Percentiles rank a stretch among this genome's conserved stretches.
Conservation (phyloP, 495 filamentous ascomycete genomes). For the Neurospora sp. region DNA sequence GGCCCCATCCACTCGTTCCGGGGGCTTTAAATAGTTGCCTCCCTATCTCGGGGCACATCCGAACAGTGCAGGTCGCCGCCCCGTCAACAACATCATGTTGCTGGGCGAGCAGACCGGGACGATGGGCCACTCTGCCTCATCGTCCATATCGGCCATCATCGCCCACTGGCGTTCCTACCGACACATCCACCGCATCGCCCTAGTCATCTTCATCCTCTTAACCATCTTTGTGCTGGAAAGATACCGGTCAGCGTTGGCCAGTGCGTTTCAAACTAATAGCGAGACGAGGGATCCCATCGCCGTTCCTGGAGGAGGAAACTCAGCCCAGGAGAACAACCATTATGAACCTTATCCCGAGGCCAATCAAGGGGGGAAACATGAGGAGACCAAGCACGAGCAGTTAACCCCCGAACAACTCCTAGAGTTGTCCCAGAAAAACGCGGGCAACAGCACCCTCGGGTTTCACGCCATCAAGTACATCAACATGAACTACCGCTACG, state of each 20-base stretch:
- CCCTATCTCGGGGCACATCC: not conserved
- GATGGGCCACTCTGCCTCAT: not conserved
- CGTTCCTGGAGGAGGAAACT: not conserved
- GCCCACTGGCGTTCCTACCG: conserved; percentile 10
- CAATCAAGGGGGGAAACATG: not conserved
- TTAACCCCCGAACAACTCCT: not conserved
- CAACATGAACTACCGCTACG: conserved; percentile 15
- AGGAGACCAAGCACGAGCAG: not conserved
- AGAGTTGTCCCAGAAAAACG: conserved; percentile 2
- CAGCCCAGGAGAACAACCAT: not conserved
- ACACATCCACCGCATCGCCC: conserved; percentile 7
- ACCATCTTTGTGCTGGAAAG: conserved; percentile 8
- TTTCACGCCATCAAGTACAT: conserved; percentile 14
- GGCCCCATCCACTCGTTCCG: not conserved
- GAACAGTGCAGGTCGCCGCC: not conserved
- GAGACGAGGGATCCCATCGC: not conserved
- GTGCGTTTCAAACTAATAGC: not conserved
- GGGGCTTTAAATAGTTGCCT: not conserved
- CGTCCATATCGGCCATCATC: not conserved
- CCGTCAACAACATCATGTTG: not conserved
- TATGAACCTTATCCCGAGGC: not conserved
- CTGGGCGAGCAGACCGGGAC: not conserved
- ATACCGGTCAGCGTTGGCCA: conserved; percentile 1
- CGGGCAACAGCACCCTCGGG: conserved; percentile 15
- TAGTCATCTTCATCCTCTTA: conserved; percentile 1